Evolutionary conservation across 768 basidiomycete species (phyloP).

Genomic region (Cystobasidium tubakii): DNA sequence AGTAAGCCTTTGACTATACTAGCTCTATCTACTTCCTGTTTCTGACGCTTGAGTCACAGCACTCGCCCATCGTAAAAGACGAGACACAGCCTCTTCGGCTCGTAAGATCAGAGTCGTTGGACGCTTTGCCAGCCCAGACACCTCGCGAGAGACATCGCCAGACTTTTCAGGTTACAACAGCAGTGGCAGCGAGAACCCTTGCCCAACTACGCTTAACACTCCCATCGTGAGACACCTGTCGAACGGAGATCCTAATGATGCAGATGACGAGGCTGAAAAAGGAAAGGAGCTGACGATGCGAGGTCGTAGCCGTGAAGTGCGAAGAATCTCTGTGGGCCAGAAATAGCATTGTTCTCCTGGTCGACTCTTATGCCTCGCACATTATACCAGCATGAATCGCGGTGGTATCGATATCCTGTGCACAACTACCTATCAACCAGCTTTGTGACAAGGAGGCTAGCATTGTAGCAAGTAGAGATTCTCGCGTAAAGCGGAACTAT

Average conservation of each 20-base stretch:
- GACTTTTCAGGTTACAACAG: background rate
- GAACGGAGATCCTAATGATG: conserved; percentile 3
- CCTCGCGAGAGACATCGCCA: background rate
- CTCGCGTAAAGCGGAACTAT: too few species aligned
- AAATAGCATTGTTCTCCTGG: background rate
- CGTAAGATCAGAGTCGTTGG: conserved; percentile 24
- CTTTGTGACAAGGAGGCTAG: too few species aligned
- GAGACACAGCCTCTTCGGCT: conserved; percentile 10
- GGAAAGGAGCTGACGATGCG: conserved; percentile 2
- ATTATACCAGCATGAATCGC: too few species aligned
- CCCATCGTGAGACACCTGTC: too few species aligned
- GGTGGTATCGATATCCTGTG: too few species aligned
- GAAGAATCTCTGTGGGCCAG: background rate
- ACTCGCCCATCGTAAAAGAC: background rate
- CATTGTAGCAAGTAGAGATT: too few species aligned
- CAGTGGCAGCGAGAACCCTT: background rate
- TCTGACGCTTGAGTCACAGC: background rate
- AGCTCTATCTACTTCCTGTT: background rate
- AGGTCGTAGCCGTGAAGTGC: background rate
- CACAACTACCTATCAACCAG: too few species aligned
- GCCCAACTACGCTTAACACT: background rate
- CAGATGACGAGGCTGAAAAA: conserved; percentile 22
- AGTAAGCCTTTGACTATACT: background rate
- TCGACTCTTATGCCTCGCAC: too few species aligned
- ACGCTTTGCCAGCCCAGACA: conserved; percentile 15